phyloP scores from a whole-genome alignment of 2,329 filamentous ascomycete genomes.

The Byssothecium circinans region DNA sequence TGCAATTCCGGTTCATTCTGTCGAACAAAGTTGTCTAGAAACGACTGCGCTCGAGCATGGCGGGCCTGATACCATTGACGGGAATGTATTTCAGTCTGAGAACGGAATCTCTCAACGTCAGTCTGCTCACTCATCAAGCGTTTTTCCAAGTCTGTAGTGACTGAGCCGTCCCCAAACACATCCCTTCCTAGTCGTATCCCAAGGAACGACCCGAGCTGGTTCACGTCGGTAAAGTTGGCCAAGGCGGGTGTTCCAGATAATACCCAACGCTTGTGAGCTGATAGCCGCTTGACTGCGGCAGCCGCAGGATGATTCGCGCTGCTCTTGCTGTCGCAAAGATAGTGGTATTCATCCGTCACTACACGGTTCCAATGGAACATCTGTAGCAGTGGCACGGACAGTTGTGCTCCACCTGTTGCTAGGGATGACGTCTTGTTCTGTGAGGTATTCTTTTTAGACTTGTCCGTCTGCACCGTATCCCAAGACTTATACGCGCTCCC shows the following conservation, averaged over 20 bases:
- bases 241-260: constrained; percentile 65
- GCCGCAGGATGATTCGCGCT: constrained; percentile 20
- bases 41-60: constrained; percentile 56
- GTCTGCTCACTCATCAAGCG: constrained; percentile 34
- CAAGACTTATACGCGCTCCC: constrained; percentile 37
- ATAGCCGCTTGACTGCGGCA: constrained; percentile 49
- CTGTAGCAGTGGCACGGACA: constrained; percentile 52
- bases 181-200: constrained; percentile 58
- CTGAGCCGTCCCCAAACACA: constrained; percentile 50
- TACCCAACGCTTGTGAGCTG: constrained; percentile 60
- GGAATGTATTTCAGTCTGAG: constrained; percentile 54
- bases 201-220: constrained; percentile 60
- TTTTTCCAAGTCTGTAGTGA: constrained; percentile 52
- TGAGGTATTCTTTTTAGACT: neutral
- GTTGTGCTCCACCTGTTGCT: neutral
- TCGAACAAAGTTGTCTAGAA: constrained; percentile 57
- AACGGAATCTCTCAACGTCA: constrained; percentile 59
- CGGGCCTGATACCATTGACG: constrained; percentile 56
- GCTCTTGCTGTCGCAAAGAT: constrained; percentile 49
- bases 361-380: constrained; percentile 63
- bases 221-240: constrained; percentile 61
- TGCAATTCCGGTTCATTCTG: constrained; percentile 38
- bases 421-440: no score
- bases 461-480: constrained; percentile 5
- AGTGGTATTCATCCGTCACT: constrained; percentile 67